These are phyloP conservation scores for Lathyrus aphaca DNA, from an alignment of 306 rosid genomes.

Conservation along the genomic window DNA sequence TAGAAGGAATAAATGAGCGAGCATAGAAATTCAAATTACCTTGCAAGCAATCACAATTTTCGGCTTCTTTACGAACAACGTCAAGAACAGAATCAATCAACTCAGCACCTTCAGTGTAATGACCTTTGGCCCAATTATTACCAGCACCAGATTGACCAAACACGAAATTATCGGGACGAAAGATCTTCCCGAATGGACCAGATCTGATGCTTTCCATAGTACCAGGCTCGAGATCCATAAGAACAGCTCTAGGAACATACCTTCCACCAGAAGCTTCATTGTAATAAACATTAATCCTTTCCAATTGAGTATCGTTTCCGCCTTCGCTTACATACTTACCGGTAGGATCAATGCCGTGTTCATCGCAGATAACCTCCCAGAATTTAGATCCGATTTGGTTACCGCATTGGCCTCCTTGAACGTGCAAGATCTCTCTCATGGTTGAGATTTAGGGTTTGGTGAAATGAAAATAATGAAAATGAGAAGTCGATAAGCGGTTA, in stretches of 20 bases:
- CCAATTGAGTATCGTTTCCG: conserved; percentile 66
- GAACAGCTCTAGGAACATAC: conserved; percentile 92
- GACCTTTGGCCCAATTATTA: conserved; percentile 94
- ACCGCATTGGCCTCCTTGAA: conserved; percentile 95
- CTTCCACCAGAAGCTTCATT: conserved; percentile 93
- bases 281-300: conserved; percentile 86
- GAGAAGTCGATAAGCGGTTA: background rate
- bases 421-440: conserved; percentile 91
- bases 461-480: conserved; percentile 12
- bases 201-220: conserved; percentile 98
- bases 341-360: conserved; percentile 84
- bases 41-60: conserved; percentile 91
- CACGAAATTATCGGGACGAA: conserved; percentile 89
- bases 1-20: too few relatives aligned
- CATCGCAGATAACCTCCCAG: conserved; percentile 94
- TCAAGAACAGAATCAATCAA: conserved; percentile 85
- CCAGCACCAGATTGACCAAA: conserved; percentile 96
- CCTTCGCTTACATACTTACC: conserved; percentile 64
- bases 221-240: conserved; percentile 93
- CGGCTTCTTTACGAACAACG: conserved; percentile 93
- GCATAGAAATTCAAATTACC: conserved; percentile 37
- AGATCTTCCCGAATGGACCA: conserved; percentile 86
- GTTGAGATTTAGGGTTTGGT: conserved; percentile 32
- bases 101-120: conserved; percentile 95
- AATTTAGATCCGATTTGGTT: conserved; percentile 96